Percentiles rank a stretch among this genome's conserved stretches.
phyloP scores from a whole-genome alignment of 306 rosid species.

The Cucurbita argyrosperma region DNA sequence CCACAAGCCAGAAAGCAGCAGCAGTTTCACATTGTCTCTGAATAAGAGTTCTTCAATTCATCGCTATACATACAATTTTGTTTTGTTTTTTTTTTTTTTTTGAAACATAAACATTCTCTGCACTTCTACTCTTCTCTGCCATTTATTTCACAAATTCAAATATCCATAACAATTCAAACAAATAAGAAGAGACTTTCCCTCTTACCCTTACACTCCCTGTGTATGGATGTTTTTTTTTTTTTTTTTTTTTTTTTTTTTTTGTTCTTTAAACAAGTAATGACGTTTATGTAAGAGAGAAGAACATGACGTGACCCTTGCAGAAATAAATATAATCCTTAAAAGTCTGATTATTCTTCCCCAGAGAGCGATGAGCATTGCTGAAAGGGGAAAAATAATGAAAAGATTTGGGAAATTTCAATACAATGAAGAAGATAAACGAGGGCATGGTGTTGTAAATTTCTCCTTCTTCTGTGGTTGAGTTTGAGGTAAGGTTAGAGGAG shows the following conservation, averaged over 20 bases:
- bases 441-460: constrained; percentile 18
- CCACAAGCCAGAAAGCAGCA: neutral
- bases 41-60: neutral
- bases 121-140: neutral
- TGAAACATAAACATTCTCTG: neutral
- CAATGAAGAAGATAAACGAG: constrained; percentile 21
- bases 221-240: too few species aligned
- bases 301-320: neutral
- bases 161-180: neutral
- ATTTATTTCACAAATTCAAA: neutral
- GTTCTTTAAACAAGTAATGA: too few species aligned
- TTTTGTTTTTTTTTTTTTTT: too few species aligned
- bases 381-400: constrained; percentile 8
- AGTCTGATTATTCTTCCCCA: constrained; percentile 12
- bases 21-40: neutral
- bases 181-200: neutral
- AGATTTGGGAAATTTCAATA: neutral
- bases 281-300: too few species aligned
- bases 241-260: too few species aligned
- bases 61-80: neutral
- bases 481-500: constrained; percentile 45
- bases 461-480: constrained; percentile 8
- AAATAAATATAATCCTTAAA: constrained; percentile 3
- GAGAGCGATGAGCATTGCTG: constrained; percentile 39
- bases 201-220: neutral